Evolutionary conservation across 208 protist genomes (phyloP).

Genomic region (Vickermania spadyakhi): DNA sequence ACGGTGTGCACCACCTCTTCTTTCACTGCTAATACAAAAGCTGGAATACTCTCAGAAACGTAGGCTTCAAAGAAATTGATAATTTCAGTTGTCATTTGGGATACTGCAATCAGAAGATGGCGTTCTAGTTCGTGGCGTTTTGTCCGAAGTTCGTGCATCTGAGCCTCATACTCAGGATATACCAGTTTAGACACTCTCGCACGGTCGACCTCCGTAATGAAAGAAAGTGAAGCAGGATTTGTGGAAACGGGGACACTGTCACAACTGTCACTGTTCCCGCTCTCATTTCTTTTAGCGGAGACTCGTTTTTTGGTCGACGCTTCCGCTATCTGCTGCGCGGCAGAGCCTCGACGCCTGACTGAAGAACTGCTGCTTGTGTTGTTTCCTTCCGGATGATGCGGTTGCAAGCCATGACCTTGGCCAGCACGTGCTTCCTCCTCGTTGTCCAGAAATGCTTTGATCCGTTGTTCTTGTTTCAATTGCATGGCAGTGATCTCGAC

Average conservation of each 20-base stretch:
- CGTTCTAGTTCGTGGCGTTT: conserved; percentile 20
- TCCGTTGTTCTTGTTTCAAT: background rate
- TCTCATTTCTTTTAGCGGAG: background rate
- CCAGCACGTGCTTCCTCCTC: background rate
- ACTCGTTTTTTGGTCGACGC: background rate
- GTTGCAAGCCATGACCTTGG: background rate
- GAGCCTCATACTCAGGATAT: background rate
- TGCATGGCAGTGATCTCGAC: background rate
- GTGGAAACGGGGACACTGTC: background rate
- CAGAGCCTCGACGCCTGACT: background rate
- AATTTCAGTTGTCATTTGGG: conserved; percentile 73
- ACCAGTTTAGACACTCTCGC: background rate
- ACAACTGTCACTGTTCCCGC: background rate
- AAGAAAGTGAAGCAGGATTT: background rate
- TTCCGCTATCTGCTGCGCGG: background rate
- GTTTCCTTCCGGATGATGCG: too few species aligned
- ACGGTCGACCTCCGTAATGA: background rate
- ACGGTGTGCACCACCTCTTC: conserved; percentile 1
- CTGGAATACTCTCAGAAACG: conserved; percentile 17
- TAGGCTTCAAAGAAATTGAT: conserved; percentile 70
- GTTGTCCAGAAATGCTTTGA: background rate
- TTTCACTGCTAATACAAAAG: background rate
- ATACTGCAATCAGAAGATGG: conserved; percentile 40
- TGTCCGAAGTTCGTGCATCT: conserved; percentile 6
- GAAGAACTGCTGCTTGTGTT: background rate